These are phyloP conservation scores for Auricularia sp. DNA, from an alignment of 768 basidiomycete genomes.

Conservation along the genomic window DNA sequence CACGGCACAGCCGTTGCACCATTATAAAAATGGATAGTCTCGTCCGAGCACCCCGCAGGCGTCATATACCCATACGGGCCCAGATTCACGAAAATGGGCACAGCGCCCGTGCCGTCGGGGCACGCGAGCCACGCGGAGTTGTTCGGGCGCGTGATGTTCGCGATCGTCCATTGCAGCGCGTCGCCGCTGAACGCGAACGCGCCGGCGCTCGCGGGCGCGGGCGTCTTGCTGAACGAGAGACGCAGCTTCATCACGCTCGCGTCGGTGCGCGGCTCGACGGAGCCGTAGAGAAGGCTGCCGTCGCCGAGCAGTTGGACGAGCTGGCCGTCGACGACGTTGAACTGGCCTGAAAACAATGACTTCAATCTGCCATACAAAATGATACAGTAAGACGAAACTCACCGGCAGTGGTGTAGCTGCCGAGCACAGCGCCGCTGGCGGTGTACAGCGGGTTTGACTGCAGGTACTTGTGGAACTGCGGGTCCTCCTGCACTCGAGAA, in stretches of 20 bases:
- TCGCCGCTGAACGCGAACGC: conserved; percentile 48
- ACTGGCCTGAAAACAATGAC: conserved; percentile 40
- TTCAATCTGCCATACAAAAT: conserved; percentile 40
- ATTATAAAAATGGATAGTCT: conserved; percentile 53
- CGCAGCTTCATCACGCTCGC: conserved; percentile 39
- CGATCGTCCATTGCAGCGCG: conserved; percentile 47
- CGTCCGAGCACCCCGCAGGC: conserved; percentile 41
- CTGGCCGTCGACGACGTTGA: conserved; percentile 46
- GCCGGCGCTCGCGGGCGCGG: conserved; percentile 33
- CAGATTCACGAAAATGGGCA: conserved; percentile 42
- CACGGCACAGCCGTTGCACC: conserved; percentile 32
- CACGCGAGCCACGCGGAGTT: conserved; percentile 47
- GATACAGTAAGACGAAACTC: not conserved
- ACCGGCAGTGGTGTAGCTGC: conserved; percentile 26
- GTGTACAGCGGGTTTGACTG: conserved; percentile 30
- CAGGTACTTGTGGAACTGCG: conserved; percentile 55
- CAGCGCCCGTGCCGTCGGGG: conserved; percentile 36
- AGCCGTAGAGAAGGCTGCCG: conserved; percentile 38
- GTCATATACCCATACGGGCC: conserved; percentile 43
- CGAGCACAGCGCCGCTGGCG: conserved; percentile 41
- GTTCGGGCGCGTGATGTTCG: conserved; percentile 40
- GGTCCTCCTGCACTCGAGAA: conserved; percentile 30
- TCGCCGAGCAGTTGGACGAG: conserved; percentile 39
- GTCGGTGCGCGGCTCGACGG: conserved; percentile 37
- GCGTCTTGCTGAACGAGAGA: conserved; percentile 38